Conservation (phyloP, 2,329 filamentous ascomycete genomes). For the Hawksworthiomyces lignivorus region DNA sequence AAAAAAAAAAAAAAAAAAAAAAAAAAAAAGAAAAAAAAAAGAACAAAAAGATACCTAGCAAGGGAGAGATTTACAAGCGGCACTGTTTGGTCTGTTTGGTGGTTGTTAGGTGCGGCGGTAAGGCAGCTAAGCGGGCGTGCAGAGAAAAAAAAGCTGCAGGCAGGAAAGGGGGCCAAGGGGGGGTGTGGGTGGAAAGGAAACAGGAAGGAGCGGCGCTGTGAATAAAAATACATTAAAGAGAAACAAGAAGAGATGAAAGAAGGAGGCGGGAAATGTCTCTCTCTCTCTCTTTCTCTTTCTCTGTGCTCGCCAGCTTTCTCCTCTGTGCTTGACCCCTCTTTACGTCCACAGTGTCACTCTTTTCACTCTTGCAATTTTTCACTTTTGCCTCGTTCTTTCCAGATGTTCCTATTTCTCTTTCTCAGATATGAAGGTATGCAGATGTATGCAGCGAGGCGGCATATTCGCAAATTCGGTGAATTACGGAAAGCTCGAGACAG, state of each 20-base stretch:
- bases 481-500: too few species aligned
- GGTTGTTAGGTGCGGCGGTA: conserved; percentile 12
- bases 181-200: conserved; percentile 1
- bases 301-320: not conserved
- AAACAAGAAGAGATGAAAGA: conserved; percentile 8
- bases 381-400: too few species aligned
- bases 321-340: conserved; percentile 1
- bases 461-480: too few species aligned
- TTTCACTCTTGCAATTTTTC: too few species aligned
- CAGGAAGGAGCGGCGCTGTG: conserved; percentile 4
- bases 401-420: too few species aligned
- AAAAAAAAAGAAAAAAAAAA: not conserved
- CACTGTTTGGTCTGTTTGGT: too few species aligned
- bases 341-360: too few species aligned
- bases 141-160: not conserved
- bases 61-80: conserved; percentile 9
- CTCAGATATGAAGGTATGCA: too few species aligned
- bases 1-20: not conserved
- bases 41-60: not conserved
- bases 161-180: conserved; percentile 5
- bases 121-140: conserved; percentile 11
- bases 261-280: conserved; percentile 10
- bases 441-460: too few species aligned
- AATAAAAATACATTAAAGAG: too few species aligned
- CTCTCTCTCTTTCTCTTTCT: not conserved